Percentiles rank a stretch among this genome's conserved stretches.
Evolutionary conservation across 2,329 filamentous ascomycete genomes (phyloP).

Genomic region (Helotiales sp.): DNA sequence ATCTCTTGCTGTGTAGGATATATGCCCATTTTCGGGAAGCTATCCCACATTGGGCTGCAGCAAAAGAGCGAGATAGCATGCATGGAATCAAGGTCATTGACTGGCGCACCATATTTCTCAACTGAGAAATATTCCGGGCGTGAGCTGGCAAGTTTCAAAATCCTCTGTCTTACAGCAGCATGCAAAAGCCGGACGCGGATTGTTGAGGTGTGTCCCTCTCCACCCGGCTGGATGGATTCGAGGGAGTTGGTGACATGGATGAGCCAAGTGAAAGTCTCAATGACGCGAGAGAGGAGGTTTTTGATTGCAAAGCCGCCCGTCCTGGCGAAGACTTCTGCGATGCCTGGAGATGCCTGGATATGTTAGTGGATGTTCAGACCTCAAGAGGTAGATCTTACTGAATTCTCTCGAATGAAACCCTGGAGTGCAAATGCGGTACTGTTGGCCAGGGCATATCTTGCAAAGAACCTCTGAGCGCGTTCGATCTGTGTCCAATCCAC

Average conservation of each 20-base stretch:
- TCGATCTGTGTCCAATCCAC: constrained; percentile 19
- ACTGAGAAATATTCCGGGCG: constrained; percentile 17
- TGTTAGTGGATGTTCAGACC: neutral
- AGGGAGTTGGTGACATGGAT: constrained; percentile 14
- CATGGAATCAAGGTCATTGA: constrained; percentile 18
- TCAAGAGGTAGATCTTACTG: neutral
- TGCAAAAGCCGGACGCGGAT: constrained; percentile 18
- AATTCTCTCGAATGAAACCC: constrained; percentile 19
- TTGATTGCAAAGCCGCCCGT: constrained; percentile 17
- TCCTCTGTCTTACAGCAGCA: constrained; percentile 19
- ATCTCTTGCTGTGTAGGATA: constrained; percentile 9
- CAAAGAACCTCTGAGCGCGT: constrained; percentile 19
- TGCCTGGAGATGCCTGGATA: constrained; percentile 17
- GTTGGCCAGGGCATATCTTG: constrained; percentile 16
- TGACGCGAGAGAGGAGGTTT: constrained; percentile 16
- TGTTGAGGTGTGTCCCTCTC: constrained; percentile 13
- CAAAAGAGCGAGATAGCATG: constrained; percentile 15
- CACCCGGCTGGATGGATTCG: constrained; percentile 7
- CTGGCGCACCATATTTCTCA: constrained; percentile 16
- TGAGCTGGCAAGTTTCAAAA: constrained; percentile 11
- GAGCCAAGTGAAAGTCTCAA: constrained; percentile 20
- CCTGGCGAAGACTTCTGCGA: constrained; percentile 18
- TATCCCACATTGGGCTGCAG: constrained; percentile 12
- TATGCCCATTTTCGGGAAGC: constrained; percentile 18
- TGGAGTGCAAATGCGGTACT: constrained; percentile 14